Base-by-base conservation (phyloP, 2,329 filamentous ascomycete genomes). In the Fusarium sacchari region DNA sequence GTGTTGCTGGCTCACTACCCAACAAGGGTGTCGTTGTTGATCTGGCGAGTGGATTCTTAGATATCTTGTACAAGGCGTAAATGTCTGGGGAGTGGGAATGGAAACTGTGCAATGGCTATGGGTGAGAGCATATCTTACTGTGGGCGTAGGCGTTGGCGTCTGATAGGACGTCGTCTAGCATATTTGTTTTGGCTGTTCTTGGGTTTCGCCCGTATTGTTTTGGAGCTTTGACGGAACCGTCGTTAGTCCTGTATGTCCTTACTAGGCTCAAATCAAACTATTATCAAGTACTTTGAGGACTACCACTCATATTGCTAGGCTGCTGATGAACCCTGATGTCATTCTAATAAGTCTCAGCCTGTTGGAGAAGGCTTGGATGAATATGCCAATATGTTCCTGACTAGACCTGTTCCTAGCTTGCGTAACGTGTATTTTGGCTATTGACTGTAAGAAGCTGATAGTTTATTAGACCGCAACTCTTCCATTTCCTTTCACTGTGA, bases 21-120 rank as follows among this genome's bases (percentile, higher is more conserved):
- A 97, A 99, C 81, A 98, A 98, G 89, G 94, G 93, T 76, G 92
- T 99, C 39, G 95, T 99, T 37, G 94, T 94, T 74, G 94, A 97
- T 78, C 84, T 99, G 80, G 96, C 95, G 4, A 94, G 88, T 75
- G 96, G 95, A 2, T 99, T 98, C 83, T 86, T 98, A 80, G 95
- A 98, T 84, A 92, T 96, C 59, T 81, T 98, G 82, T 98, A 98
- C 83, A 97, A 97, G 86, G 92, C 92, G 68, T 96, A 84, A 84
- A 43, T 53, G 24, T 56, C 47, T 52, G 42, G 52, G 55, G 53
- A 53, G 50, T 39, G 22, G 32, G 50, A 50, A 50, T 50, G 18
- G 39, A 47, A 53, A 46, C 36, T 47, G 61, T 44, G 56, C 28
- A 60, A 47, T 26, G 28, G 15, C 61, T 55, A 34, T 60, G 40